Base-by-base conservation (phyloP, 2,329 filamentous ascomycete genomes). In the Juglanconis oblonga region DNA sequence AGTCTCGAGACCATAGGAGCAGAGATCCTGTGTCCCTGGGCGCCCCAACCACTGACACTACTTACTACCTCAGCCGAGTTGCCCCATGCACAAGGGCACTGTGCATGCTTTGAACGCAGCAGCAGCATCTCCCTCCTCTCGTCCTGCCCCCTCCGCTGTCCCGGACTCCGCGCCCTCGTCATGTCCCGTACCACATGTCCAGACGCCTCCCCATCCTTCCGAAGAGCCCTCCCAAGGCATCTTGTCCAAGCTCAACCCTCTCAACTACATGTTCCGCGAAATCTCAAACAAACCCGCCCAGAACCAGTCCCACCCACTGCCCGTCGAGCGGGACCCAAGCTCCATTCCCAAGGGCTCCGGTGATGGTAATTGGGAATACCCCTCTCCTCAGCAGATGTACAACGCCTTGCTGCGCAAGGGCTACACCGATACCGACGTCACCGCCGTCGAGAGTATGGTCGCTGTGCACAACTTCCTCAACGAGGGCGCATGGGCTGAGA, bases 341-440 rank as follows among this genome's bases (percentile, higher is more conserved):
- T 92, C 93, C 1, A 99, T 99, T 67, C 95, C 95, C n/a, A 90
- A 90, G 67, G 91, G 90, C 69, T 87, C 89, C 62, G 83, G 86
- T 52, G 82, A 87, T 55, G 85, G 87, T 51, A 96, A 91, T 69
- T 99, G 95, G 95, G 95, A 98, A 75, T 99, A 99, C 72, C 95
- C 95, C 0, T 97, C 92, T 0, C 94, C 95, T 0, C 95, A 99
- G 78, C 95, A 99, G 76, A 99, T 99, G 95, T 99, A 98, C 81
- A 98, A 99, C 71, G 95, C 95, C 7, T 89, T 99, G 77, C 79
- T 98, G 63, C 89, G 95, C 65, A 99, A 99, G 76, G 95, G 95
- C 61, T 95, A 97, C 76, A 92, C 90, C 0, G 93, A 98, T 72
- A 98, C 95, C 0, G 93, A 96, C 58, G 85, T 92, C 57, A 95